Base-by-base conservation (phyloP, 1,284 basidiomycete genomes). In the Moesziomyces antarcticus region DNA sequence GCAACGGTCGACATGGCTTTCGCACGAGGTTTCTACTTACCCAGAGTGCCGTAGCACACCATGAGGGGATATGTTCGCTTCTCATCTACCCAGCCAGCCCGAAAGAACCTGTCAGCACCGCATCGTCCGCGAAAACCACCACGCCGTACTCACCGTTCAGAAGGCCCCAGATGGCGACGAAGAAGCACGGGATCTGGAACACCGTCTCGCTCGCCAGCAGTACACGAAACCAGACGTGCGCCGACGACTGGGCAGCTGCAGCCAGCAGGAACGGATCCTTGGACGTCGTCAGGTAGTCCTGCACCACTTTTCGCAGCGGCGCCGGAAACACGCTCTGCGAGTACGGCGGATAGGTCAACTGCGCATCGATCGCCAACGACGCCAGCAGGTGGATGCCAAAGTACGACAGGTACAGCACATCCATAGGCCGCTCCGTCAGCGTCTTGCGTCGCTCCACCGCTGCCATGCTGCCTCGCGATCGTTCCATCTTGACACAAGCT, bases 151-250 rank as follows among this genome's bases (percentile, higher is more conserved):
- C 55, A 73, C 75, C 74, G 5, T 68, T 62, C 46, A 33, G 50
- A 35, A 78, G 40, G 1, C 59, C 71, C 52, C 53, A 53, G 40
- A 75, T 71, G 11, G 53, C 67, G 13, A 73, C 44, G 5, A 63
- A n/a, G 37, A 77, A 79, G 33, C 56, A 67, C 10, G 77, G 77
- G 35, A 75, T 64, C 56, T 79, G 77, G 9, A 79, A 48, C 11
- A 77, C 20, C 16, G 70, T 53, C 51, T 77, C 75, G 62, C 64
- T 65, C 41, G 48, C 53, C 52, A 79, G 24, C 24, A 71, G 55
- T 25, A 69, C 72, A 3, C 56, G 43, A 40, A 79, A 79, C 77
- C 77, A 79, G n/a, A 63, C 61, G 25, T 77, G 68, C 5, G 57
- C 57, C n/a, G 55, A 1, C 11, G 67, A 69, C 3, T 45, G 18